A percentile compares a stretch with the other conserved stretches of the same genome.
These are phyloP conservation scores for Acrocalymma vagum DNA, from an alignment of 2,329 filamentous ascomycete species.

Conservation along the genomic window DNA sequence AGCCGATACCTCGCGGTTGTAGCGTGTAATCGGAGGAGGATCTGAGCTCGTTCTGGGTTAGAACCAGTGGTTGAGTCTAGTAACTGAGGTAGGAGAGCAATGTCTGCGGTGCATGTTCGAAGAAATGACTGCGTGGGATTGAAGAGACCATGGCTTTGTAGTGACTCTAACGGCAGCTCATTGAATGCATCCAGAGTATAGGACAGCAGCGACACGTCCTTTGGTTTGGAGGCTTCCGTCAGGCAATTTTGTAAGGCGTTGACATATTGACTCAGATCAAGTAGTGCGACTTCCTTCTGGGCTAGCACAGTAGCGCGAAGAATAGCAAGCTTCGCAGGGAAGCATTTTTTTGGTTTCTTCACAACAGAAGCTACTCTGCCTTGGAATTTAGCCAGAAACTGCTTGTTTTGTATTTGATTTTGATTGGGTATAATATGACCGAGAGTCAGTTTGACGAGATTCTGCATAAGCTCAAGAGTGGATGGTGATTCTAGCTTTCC, in stretches of 20 bases:
- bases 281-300: slow-evolving; percentile 28
- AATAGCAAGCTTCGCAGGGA: slow-evolving; percentile 30
- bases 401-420: slow-evolving; percentile 41
- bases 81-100: slow-evolving; percentile 28
- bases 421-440: slow-evolving; percentile 43
- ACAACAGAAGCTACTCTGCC: slow-evolving; percentile 24
- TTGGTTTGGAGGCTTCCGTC: slow-evolving; percentile 8
- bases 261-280: slow-evolving; percentile 33
- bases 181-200: slow-evolving; percentile 42
- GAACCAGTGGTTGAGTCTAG: slow-evolving; percentile 11
- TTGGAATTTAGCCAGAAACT: slow-evolving; percentile 37
- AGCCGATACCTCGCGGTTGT: slow-evolving; percentile 33
- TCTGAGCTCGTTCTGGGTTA: slow-evolving; percentile 19
- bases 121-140: slow-evolving; percentile 25
- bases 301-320: slow-evolving; percentile 33
- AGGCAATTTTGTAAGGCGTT: slow-evolving; percentile 30
- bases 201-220: no score
- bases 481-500: slow-evolving; percentile 17
- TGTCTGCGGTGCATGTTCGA: slow-evolving; percentile 29
- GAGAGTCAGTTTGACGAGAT: slow-evolving; percentile 34
- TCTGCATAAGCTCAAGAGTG: slow-evolving; percentile 30
- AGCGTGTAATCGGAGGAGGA: slow-evolving; percentile 28
- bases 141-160: slow-evolving; percentile 26
- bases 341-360: slow-evolving; percentile 31
- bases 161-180: slow-evolving; percentile 24